Evolutionary conservation across 257 asterid species (phyloP), one percentile per base, ranked within the genome.

Genomic region (Lithospermum erythrorhizon): DNA sequence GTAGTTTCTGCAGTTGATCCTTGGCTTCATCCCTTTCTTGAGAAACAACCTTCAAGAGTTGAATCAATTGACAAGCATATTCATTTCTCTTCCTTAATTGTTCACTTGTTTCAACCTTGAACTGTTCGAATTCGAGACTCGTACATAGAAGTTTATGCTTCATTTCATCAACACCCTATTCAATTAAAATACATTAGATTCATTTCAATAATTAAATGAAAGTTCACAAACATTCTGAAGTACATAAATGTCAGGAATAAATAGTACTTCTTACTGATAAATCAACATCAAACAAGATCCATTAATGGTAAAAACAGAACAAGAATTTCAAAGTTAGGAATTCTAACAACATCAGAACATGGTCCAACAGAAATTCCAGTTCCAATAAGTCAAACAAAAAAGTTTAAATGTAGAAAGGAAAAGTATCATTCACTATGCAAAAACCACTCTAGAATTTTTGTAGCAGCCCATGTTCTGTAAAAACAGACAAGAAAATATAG

Each of bases 11-110:
- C 60, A 72, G 72, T 9, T 71, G 65, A 55, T 63, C 68, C 59
- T 57, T 69, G 49, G 80, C 83, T 69, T 75, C 78, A 63, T 78
- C 80, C 64, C 78, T 72, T 64, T 78, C 81, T 52, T 66, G 72
- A 57, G 27, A 53, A 57, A 71, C 69, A 35, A 61, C 61, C 19
- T 68, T 69, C 18, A 72, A 25, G 1, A 74, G 69, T 16, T 78
- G 72, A 18, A 69, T 51, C 18, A 78, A 21, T 59, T 72, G 71
- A 61, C 57, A 65, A 54, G 45, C 55, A 32, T 66, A 66, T 48
- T 72, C 81, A 53, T 54, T 65, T 64, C 58, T 68, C 64, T 66
- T 78, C 22, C 76, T 71, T 58, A 61, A 29, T 61, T 74, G 78
- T 41, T 74, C 80, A 25, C 14, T 59, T 19, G 78, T 59, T 64